Base-by-base conservation (phyloP, 305 asterid genomes). In the Striga hermonthica region DNA sequence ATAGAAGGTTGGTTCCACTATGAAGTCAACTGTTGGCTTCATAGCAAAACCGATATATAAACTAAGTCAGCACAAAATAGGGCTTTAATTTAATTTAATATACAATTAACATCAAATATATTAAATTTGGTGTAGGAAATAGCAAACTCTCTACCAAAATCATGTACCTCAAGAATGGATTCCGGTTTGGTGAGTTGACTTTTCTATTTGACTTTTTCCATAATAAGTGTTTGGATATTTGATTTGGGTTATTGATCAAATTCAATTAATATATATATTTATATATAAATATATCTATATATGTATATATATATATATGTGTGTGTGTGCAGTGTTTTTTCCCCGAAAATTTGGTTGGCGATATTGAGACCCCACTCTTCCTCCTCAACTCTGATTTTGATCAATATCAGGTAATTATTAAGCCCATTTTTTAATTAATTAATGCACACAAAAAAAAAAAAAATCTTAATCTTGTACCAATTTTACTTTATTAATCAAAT, bases 281-380 rank as follows among this genome's bases (percentile, higher is more conserved):
- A n/a, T n/a, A n/a, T n/a, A n/a, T n/a, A n/a, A n/a, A n/a, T n/a
- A n/a, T n/a, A n/a, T n/a, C n/a, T n/a, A n/a, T n/a, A n/a, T n/a
- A n/a, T n/a, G n/a, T n/a, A n/a, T n/a, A n/a, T n/a, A n/a, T n/a
- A n/a, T n/a, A n/a, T n/a, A n/a, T n/a, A n/a, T n/a, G n/a, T n/a
- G n/a, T n/a, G n/a, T n/a, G n/a, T n/a, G n/a, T 31, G 4, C 77
- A 79, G 84, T 81, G 84, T 64, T 34, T 82, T 15, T 76, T 76
- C 52, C 82, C 86, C 0, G 80, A 81, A 67, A 45, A 79, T 57
- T 3, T 81, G 3, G 58, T 76, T 8, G 64, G 52, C 55, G 68
- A 65, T 55, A 64, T 82, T 53, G 9, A 72, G 50, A 79, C 86
- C 36, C 82, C 86, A 4, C 69, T 82, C 7, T 79, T 79, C 39